Evolutionary conservation across 192 early-diverging fungal genomes (phyloP), one percentile per base, ranked within the genome.

Genomic region (Coemansia sp.): DNA sequence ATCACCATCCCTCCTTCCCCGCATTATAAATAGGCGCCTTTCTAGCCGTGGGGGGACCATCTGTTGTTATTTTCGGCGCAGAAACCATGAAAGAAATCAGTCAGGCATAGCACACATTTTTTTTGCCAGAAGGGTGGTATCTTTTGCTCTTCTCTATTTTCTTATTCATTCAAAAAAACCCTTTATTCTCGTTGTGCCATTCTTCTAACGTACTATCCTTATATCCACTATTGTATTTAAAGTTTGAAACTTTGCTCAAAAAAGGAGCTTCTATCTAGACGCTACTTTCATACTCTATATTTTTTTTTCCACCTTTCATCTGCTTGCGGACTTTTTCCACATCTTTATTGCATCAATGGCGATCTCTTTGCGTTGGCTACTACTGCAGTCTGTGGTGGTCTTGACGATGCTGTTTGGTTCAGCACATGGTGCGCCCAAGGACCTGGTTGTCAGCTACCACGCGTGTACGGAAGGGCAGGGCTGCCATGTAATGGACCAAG

Each of bases 361-460:
- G 37, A 61, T 61, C 35, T 17, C 35, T 19, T 19, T 23, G 59
- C 33, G 53, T 32, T n/a, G 53, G 30, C 30, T 57, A 14, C 30
- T 39, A 13, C 59, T 61, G 19, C 35, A n/a, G 35, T 40, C 37
- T 4, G 7, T 39, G 5, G 28, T 9, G 26, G 53, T 57, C 66
- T 49, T 73, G 42, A 35, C 59, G 63, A 17, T 47, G 60, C 44
- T 76, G 44, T 55, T 63, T 28, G 33, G 60, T 40, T 64, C 7
- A 39, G 64, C 19, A 17, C n/a, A 64, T 6, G 62, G 72, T 32
- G 44, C 62, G 17, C 28, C 59, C 10, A 72, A 71, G 59, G 80
- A 82, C 58, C 68, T 82, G 49, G 69, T 77, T 3, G 66, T 82
- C 35, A 76, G 80, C 68, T 77, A 82, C 67, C 80, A 68, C 11